Percentiles rank a stretch among this genome's conserved stretches.
phyloP scores from a whole-genome alignment of 768 basidiomycete genomes.

The Leccinum uliginosum region DNA sequence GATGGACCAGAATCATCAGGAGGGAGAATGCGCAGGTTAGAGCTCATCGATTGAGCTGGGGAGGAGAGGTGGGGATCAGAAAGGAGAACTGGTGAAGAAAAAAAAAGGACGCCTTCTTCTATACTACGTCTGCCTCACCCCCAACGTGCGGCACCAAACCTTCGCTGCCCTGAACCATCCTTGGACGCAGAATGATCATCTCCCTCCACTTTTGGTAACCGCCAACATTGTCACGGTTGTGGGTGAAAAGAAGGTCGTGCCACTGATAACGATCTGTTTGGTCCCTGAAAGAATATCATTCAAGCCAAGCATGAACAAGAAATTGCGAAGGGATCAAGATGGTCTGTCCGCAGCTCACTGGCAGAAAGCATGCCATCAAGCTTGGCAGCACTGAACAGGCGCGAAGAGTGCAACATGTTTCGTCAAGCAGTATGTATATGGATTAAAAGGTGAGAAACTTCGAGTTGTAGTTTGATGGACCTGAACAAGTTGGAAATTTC shows the following conservation, averaged over 20 bases:
- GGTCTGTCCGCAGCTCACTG: too few relatives aligned
- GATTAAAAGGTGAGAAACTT: background rate
- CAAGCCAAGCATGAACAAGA: background rate
- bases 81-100: background rate
- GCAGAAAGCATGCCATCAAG: background rate
- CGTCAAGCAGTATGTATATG: background rate
- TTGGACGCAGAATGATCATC: conserved; percentile 14
- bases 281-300: background rate
- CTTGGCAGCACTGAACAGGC: background rate
- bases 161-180: background rate
- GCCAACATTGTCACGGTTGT: background rate
- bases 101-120: background rate
- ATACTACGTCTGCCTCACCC: conserved; percentile 14
- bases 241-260: background rate
- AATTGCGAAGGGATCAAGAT: background rate
- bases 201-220: conserved; percentile 5
- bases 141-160: conserved; percentile 11
- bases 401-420: background rate
- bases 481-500: background rate
- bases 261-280: background rate
- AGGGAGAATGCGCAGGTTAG: conserved; percentile 18
- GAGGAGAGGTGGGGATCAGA: background rate
- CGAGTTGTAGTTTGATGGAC: background rate
- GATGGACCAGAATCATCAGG: conserved; percentile 11
- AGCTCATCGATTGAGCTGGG: conserved; percentile 7